Percentiles rank a stretch among this genome's conserved stretches.
Evolutionary conservation across 2,329 filamentous ascomycete species (phyloP).

Genomic region (Apiospora koreana): DNA sequence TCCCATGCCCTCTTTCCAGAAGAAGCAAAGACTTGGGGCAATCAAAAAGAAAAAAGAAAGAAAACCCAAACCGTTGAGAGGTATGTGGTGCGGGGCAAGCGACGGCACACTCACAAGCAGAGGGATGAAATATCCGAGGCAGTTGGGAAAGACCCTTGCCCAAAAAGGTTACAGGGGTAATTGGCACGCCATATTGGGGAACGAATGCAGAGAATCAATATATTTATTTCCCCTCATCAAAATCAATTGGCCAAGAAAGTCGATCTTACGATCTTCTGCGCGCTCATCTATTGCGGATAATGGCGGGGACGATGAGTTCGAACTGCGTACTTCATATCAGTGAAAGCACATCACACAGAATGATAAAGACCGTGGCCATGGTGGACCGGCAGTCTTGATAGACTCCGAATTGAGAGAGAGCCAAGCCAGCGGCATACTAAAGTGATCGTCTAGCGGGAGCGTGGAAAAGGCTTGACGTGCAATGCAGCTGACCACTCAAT

Average conservation of each 20-base stretch:
- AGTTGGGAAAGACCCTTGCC: not conserved
- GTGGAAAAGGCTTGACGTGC: not conserved
- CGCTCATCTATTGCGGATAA: not conserved
- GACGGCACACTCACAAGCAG: not conserved
- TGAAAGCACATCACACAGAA: no score
- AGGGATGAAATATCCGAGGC: not conserved
- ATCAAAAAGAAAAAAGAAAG: not conserved
- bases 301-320: not conserved
- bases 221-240: conserved; percentile 1
- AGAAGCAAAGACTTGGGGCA: not conserved
- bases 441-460: not conserved
- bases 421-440: not conserved
- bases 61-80: not conserved
- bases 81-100: not conserved
- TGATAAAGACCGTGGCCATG: no score
- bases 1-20: not conserved
- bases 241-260: not conserved
- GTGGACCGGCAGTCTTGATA: not conserved
- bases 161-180: not conserved
- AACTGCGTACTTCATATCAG: not conserved
- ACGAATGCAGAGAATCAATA: not conserved
- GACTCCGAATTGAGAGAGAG: not conserved
- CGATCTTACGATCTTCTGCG: not conserved
- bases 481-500: not conserved
- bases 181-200: not conserved